phyloP scores from a whole-genome alignment of 768 basidiomycete genomes.

The Inosperma sp. region DNA sequence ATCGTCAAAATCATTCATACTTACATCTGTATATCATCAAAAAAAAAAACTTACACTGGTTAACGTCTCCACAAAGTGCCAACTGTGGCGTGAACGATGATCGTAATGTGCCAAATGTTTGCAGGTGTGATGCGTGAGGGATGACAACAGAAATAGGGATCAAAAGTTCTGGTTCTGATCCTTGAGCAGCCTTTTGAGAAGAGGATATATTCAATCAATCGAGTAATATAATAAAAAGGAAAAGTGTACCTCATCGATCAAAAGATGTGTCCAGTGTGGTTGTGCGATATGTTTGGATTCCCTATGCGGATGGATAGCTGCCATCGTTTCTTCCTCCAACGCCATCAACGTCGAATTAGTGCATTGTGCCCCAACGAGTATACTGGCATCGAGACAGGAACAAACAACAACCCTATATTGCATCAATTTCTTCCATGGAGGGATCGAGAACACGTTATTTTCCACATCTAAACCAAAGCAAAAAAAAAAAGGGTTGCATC shows the following conservation, averaged over 20 bases:
- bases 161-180: conserved; percentile 47
- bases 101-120: conserved; percentile 8
- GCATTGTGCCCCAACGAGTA: conserved; percentile 41
- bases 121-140: conserved; percentile 18
- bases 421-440: conserved; percentile 44
- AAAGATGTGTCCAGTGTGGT: conserved; percentile 50
- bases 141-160: conserved; percentile 48
- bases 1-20: too few species aligned
- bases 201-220: background rate
- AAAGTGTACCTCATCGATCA: conserved; percentile 44
- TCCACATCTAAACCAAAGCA: conserved; percentile 36
- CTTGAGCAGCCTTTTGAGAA: conserved; percentile 46
- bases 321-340: conserved; percentile 37
- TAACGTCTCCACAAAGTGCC: conserved; percentile 48
- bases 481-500: background rate
- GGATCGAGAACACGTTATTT: conserved; percentile 42
- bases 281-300: conserved; percentile 26
- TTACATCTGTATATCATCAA: too few species aligned
- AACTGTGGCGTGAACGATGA: conserved; percentile 41
- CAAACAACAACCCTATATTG: conserved; percentile 43
- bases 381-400: conserved; percentile 44
- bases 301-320: conserved; percentile 37
- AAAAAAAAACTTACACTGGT: conserved; percentile 36
- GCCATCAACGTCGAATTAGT: conserved; percentile 38
- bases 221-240: background rate